Evolutionary conservation across 176 grass and related monocot genomes (phyloP), one percentile per base, ranked within the genome.

Genomic region (Oryza glumipatula): DNA sequence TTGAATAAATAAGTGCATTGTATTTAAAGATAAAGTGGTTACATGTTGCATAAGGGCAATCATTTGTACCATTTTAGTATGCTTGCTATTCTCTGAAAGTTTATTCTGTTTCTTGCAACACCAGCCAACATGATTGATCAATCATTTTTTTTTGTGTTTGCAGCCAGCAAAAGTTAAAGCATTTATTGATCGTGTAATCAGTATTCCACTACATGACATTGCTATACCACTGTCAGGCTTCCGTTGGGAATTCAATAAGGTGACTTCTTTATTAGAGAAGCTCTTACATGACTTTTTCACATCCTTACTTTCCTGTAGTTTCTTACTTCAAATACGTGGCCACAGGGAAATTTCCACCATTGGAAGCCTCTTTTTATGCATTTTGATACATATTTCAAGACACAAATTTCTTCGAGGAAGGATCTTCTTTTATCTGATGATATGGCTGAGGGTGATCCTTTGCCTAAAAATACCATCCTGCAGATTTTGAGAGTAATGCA

Each of bases 361-460:
- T 99, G 96, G 96, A 99, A 91, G 88, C 93, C 96, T 78, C 84
- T 99, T 24, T 99, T 99, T 88, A 61, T 89, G 81, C 96, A 99
- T 89, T 99, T 96, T 39, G 96, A 96, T 61, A 92, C 86, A 35
- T 99, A 95, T 83, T 99, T 96, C 86, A 99, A 96, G 88, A 92
- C 91, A 76, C 94, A 92, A 28, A 86, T 94, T 84, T 93, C 96
- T 85, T 92, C 73, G 78, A 92, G 96, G 74, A 94, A 95, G 87
- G 96, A 99, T 90, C 88, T 99, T 74, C 88, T 94, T 73, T 82
- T 99, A 80, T 94, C 88, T 84, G 93, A 96, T 89, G 86, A 95
- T 85, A 89, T 96, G 68, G 54, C 38, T 3, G 91, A 91, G 70
- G 89, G 82, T 84, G 91, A 99, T 76, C 88, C 88, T 63, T 91